These are phyloP conservation scores for Globisporangium barbulae DNA, from an alignment of 352 stramenopile species.

Conservation along the genomic window DNA sequence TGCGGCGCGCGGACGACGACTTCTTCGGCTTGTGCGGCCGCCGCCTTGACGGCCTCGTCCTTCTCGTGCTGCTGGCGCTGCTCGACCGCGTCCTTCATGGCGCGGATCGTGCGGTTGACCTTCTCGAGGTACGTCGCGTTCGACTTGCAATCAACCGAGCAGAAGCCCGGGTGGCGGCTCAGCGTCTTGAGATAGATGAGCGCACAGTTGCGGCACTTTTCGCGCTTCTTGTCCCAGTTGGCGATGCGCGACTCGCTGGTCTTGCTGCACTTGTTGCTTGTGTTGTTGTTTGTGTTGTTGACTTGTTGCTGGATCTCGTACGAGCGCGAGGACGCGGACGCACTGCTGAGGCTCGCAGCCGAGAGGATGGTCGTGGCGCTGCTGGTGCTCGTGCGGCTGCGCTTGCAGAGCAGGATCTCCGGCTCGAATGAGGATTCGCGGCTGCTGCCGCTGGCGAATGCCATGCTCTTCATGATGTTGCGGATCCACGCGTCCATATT, in stretches of 20 bases:
- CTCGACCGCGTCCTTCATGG: constrained; percentile 67
- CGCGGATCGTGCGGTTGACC: constrained; percentile 78
- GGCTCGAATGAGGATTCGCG: constrained; percentile 19
- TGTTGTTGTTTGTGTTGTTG: constrained; percentile 23
- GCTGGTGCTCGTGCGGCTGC: neutral
- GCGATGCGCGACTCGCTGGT: constrained; percentile 42
- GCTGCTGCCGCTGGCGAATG: constrained; percentile 10
- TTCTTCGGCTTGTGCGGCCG: neutral
- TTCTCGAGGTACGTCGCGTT: constrained; percentile 82
- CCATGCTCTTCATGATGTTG: constrained; percentile 20
- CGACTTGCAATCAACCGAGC: constrained; percentile 88
- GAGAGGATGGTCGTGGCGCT: constrained; percentile 1
- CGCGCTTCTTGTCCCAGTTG: constrained; percentile 85
- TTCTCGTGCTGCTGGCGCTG: constrained; percentile 42
- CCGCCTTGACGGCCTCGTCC: constrained; percentile 11
- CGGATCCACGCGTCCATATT: constrained; percentile 43
- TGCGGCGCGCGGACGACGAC: neutral
- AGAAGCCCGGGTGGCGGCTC: constrained; percentile 71
- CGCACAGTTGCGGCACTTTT: constrained; percentile 81
- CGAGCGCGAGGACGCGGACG: neutral
- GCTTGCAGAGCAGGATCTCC: constrained; percentile 26
- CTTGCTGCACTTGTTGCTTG: constrained; percentile 24
- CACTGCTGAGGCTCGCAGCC: neutral
- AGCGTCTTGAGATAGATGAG: constrained; percentile 86
- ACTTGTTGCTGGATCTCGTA: constrained; percentile 2